phyloP scores from a whole-genome alignment of 2,329 filamentous ascomycete species.

The Diplodia seriata region DNA sequence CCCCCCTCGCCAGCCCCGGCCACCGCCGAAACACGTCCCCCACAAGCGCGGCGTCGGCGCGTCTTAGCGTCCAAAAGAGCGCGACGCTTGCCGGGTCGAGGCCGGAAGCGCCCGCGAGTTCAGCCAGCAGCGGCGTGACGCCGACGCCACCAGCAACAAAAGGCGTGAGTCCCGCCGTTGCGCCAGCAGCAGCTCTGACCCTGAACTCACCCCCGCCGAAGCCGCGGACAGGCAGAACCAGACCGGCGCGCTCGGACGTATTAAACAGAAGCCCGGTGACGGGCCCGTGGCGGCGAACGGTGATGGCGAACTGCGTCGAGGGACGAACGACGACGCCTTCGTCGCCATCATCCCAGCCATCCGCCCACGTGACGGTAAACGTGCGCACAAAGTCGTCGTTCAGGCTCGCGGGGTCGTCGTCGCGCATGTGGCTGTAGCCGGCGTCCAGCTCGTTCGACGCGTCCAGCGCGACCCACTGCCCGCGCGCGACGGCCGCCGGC shows the following conservation, averaged over 20 bases:
- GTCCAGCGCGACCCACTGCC: constrained; percentile 79
- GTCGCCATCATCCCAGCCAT: too few species aligned
- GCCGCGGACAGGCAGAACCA: constrained; percentile 73
- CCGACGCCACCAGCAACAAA: constrained; percentile 84
- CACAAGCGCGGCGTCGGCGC: constrained; percentile 68
- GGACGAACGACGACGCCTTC: neutral
- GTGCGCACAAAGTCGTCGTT: constrained; percentile 87
- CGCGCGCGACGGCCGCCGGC: constrained; percentile 64
- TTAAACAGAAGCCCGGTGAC: constrained; percentile 71
- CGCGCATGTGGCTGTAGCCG: constrained; percentile 84
- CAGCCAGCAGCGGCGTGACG: constrained; percentile 80
- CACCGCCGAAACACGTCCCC: constrained; percentile 63
- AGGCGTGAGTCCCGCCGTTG: constrained; percentile 42
- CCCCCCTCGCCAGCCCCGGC: constrained; percentile 58
- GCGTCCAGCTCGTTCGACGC: constrained; percentile 72
- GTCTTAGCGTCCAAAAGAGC: constrained; percentile 72
- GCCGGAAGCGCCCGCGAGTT: constrained; percentile 54
- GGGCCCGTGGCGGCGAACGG: constrained; percentile 67
- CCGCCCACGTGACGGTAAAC: constrained; percentile 77
- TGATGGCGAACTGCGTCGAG: constrained; percentile 68
- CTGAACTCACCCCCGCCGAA: constrained; percentile 74
- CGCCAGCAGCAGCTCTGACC: constrained; percentile 33
- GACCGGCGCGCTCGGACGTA: constrained; percentile 35
- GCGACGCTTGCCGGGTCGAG: constrained; percentile 56
- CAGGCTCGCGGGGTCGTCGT: constrained; percentile 77